Conservation (phyloP, 805 yeast species). For the Sugiyamaella boreocaroliniensis region DNA sequence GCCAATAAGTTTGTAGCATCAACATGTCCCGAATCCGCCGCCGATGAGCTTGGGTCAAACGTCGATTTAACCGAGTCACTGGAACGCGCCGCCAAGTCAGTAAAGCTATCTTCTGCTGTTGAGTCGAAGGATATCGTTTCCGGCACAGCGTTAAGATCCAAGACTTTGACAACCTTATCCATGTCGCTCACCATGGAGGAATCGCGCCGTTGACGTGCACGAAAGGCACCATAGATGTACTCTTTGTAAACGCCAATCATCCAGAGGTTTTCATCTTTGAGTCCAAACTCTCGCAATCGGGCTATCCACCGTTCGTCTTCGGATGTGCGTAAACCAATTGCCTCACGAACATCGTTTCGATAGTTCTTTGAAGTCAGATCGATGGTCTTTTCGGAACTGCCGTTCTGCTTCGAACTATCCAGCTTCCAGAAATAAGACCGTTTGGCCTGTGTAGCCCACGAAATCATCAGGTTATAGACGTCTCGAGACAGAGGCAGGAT, state of each 20-base stretch:
- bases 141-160: slow-evolving; percentile 14
- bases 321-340: slow-evolving; percentile 10
- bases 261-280: slow-evolving; percentile 72
- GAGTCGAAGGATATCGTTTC: slow-evolving; percentile 18
- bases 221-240: slow-evolving; percentile 43
- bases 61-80: neutral
- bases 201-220: slow-evolving; percentile 5
- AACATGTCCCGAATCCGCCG: neutral
- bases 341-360: slow-evolving; percentile 2
- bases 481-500: slow-evolving; percentile 61
- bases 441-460: slow-evolving; percentile 64
- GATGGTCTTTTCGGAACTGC: neutral
- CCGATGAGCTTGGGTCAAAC: neutral
- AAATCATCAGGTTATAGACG: slow-evolving; percentile 54
- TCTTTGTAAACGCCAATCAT: slow-evolving; percentile 66
- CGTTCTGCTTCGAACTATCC: slow-evolving; percentile 3
- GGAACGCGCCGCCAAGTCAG: slow-evolving; percentile 2
- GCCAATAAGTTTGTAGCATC: slow-evolving; percentile 8
- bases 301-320: slow-evolving; percentile 50
- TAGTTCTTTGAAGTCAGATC: neutral
- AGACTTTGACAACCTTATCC: slow-evolving; percentile 5
- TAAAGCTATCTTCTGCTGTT: slow-evolving; percentile 3
- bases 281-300: slow-evolving; percentile 64
- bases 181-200: neutral
- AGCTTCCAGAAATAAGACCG: slow-evolving; percentile 77